Evolutionary conservation across 2,329 filamentous ascomycete species (phyloP), one percentile per base, ranked within the genome.

Genomic region (Neofusicoccum kwambonambiense): DNA sequence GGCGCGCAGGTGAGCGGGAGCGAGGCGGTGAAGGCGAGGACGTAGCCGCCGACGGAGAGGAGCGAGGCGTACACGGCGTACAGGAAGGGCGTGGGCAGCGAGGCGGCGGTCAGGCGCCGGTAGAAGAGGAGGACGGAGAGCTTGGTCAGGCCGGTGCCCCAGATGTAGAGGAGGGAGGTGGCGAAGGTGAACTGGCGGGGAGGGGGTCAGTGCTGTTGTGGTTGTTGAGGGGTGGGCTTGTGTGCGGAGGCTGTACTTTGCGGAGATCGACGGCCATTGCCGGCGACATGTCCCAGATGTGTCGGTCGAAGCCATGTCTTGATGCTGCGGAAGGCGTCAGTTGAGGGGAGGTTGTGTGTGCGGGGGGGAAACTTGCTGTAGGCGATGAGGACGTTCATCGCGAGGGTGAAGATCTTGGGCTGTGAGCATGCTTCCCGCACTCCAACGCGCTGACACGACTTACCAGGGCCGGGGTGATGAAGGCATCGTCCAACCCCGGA

Each of bases 71-170:
- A 75, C 5, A 80, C 74, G 17, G 74, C 74, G 64, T 74, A 76
- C 2, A 78, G 72, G 67, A 79, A 80, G 9, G 64, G 67, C 42
- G 67, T 72, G 0, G 75, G 75, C 27, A 78, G 72, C 1, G 74
- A 71, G 52, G 73, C 75, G 51, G 73, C 75, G 8, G 78, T 74
- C 9, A 82, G 72, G 5, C 80, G 75, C 5, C 76, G 75, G 66
- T 81, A 82, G 69, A 82, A 81, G 70, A 75, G 66, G 7, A 76
- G 69, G 15, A 76, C 74, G 11, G 73, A 75, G 31, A 76, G 69
- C 51, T 76, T 76, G 60, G 74, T 69, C 2, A 75, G 61, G 2
- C 73, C 71, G 2, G 72, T 69, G 2, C 67, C 69, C 7, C 68
- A 27, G 62, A 72, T 73, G 51, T 75, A 76, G 13, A 69, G 62